Evolutionary conservation across 2,329 filamentous ascomycete genomes (phyloP), one percentile per base, ranked within the genome.

Genomic region (Paracorniculantispora psalliotae): DNA sequence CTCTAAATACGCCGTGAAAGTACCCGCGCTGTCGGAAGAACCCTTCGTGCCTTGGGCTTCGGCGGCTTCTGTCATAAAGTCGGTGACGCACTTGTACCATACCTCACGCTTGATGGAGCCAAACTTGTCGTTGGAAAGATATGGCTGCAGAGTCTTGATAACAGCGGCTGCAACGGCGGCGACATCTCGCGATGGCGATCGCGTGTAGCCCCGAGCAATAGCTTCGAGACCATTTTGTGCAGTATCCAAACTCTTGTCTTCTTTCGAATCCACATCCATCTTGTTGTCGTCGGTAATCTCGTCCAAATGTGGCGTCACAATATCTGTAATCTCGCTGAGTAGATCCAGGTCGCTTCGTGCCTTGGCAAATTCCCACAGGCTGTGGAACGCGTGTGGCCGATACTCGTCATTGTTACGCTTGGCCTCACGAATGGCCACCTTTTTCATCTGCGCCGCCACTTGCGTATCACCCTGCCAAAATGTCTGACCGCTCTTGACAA

Each of bases 331-430:
- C 26, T 90, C 84, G 4, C 81, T 75, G 65, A 89, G 84, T 72
- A 96, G 77, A 64, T 92, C 84, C 17, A 91, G 68, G 67, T 92
- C 88, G 25, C 81, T 79, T 49, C 89, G 81, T 15, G 82, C 83
- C 39, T 82, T 81, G n/a, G 85, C 83, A 66, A 93, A 89, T 57
- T 85, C 80, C 68, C 90, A 92, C 5, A 97, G 77, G 35, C 84
- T 86, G 57, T 78, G 77, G 63, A 96, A 82, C 0, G 90, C 90
- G 71, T 90, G 81, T 21, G 88, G 87, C 15, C 90, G 85, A 72
- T 97, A 99, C 8, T 79, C 79, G n/a, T 86, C 83, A 67, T 97
- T 97, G 69, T 92, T 93, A 33, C 94, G 84, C 77, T 94, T 97
- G 9, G 92, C 92, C 79, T 99, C 94, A 59, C 93, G 84, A 17